Evolutionary conservation across 306 rosid genomes (phyloP).

Genomic region (Sphenostylis stenocarpa): DNA sequence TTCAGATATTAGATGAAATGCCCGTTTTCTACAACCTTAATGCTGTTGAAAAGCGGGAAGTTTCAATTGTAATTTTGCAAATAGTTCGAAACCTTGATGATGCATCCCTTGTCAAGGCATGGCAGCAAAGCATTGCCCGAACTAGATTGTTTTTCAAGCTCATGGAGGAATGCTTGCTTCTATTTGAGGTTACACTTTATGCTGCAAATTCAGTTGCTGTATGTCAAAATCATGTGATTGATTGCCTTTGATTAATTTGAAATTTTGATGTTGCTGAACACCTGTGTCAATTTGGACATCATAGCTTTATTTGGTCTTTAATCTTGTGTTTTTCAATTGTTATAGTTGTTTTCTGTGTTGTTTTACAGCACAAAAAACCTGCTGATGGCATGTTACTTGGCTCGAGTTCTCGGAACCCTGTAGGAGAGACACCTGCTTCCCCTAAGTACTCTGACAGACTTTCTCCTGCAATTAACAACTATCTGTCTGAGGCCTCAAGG

Average conservation of each 20-base stretch:
- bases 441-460: conserved; percentile 97
- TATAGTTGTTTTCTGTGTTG: conserved; percentile 12
- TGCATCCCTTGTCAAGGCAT: conserved; percentile 86
- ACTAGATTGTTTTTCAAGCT: conserved; percentile 98
- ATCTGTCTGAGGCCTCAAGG: conserved; percentile 95
- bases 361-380: conserved; percentile 92
- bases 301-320: not conserved
- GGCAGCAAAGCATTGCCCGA: conserved; percentile 96
- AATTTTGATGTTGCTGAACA: not conserved
- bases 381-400: conserved; percentile 93
- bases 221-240: conserved; percentile 2
- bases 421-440: conserved; percentile 85
- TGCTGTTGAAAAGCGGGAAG: conserved; percentile 95
- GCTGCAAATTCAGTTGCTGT: conserved; percentile 24
- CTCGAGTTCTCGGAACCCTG: conserved; percentile 89
- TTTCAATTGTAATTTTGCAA: conserved; percentile 79
- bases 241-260: not conserved
- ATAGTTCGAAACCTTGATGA: conserved; percentile 97
- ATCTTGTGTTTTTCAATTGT: conserved; percentile 9
- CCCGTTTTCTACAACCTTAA: conserved; percentile 94
- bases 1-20: conserved; percentile 97
- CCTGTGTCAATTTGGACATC: not conserved
- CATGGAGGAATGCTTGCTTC: conserved; percentile 87
- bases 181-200: conserved; percentile 77
- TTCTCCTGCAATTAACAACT: conserved; percentile 94